Evolutionary conservation across 331 rosid genomes (phyloP).

Genomic region (Malus hybrid): DNA sequence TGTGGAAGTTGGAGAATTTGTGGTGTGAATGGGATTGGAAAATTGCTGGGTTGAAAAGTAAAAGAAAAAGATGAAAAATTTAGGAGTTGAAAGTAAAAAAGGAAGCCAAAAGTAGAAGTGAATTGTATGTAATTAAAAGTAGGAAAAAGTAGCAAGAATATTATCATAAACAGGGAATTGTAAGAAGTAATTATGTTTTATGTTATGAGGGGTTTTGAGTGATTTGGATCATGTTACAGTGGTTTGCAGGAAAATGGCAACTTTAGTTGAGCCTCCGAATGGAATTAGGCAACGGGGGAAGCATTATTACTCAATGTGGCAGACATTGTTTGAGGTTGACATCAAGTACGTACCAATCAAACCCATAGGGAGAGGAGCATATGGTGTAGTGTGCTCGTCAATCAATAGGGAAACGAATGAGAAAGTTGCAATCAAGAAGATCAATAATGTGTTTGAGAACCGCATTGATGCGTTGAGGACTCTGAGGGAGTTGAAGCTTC

Average conservation of each 20-base stretch:
- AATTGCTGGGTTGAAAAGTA: not conserved
- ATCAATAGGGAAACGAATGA: conserved; percentile 34
- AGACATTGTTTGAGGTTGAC: conserved; percentile 41
- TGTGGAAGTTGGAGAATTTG: not conserved
- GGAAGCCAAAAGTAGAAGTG: conserved; percentile 1
- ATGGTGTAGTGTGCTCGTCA: conserved; percentile 46
- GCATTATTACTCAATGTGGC: conserved; percentile 47
- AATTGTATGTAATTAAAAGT: not conserved
- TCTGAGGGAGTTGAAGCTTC: conserved; percentile 46
- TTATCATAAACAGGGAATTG: conserved; percentile 9
- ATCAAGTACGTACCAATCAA: conserved; percentile 46
- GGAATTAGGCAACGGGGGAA: conserved; percentile 33
- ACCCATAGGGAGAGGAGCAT: conserved; percentile 47
- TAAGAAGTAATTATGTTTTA: not conserved
- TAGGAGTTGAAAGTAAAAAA: not conserved
- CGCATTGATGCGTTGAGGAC: conserved; percentile 38
- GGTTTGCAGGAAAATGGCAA: conserved; percentile 33
- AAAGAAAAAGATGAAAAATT: not conserved
- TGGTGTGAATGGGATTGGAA: conserved; percentile 2
- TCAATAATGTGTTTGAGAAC: conserved; percentile 40
- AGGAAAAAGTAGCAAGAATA: not conserved
- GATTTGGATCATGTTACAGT: not conserved
- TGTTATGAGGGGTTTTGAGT: not conserved
- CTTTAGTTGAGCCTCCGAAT: conserved; percentile 38
- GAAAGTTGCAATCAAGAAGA: conserved; percentile 55